Base-by-base conservation (phyloP, 495 filamentous ascomycete genomes). In the Venustampulla echinocandica region DNA sequence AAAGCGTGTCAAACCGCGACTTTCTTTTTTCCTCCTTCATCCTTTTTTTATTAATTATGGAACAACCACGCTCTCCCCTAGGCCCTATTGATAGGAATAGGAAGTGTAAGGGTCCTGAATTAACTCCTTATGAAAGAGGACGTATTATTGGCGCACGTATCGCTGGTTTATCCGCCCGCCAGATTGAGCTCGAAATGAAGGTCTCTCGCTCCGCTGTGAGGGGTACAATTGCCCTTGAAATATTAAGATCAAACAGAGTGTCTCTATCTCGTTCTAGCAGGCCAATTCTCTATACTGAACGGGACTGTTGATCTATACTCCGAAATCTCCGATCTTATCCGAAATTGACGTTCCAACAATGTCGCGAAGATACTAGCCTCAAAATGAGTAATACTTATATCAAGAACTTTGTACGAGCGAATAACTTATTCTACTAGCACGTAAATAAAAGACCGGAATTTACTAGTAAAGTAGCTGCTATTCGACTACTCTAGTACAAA, bases 401-500 rank as follows among this genome's bases (percentile, higher is more conserved):
- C 24, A 47, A 47, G 34, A n/a, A 23, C 18, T 15, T 47, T 36
- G 20, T 20, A 14, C 15, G 20, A 2, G 22, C 3, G 4, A 22
- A 47, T 27, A 23, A 34, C 5, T 20, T 47, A 10, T 11, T 13
- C 27, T n/a, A 47, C 24, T 48, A 25, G 46, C 23, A 25, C 21
- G 37, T 28, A 45, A 52, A 46, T 28, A 21, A 38, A 9, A 15
- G 49, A 5, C 49, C 45, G 9, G 30, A 42, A 3, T 38, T 55
- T 23, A 36, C 53, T 27, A 32, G 41, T 10, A 38, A 42, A 44
- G 23, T 43, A 25, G 53, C 53, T 18, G 18, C 15, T 44, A 24
- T 42, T 24, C 21, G 47, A 33, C 38, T 42, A 39, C 14, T 30
- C 5, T 58, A 42, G 42, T 50, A n/a, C 24, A 36, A 24, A 36